Evolutionary conservation across 2,329 filamentous ascomycete species (phyloP).

Genomic region (Pseudopithomyces maydicus): DNA sequence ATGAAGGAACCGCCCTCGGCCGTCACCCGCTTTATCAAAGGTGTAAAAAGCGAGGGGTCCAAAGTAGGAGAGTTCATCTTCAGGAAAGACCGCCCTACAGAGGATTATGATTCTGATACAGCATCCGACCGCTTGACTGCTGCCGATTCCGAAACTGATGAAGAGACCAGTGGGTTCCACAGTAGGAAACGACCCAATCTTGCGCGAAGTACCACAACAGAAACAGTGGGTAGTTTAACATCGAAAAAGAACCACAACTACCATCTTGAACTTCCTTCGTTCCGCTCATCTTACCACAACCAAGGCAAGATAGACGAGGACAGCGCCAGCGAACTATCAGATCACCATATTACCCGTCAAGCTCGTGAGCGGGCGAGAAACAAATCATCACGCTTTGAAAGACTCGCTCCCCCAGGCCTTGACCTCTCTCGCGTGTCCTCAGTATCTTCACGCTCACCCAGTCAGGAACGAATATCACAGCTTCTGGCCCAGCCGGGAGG

Average conservation of each 20-base stretch:
- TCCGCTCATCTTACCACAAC: slow-evolving; percentile 37
- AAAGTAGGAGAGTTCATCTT: slow-evolving; percentile 66
- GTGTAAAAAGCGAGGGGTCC: slow-evolving; percentile 68
- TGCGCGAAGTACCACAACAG: slow-evolving; percentile 37
- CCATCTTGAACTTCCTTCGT: slow-evolving; percentile 42
- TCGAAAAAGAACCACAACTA: slow-evolving; percentile 33
- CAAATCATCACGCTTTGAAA: slow-evolving; percentile 50
- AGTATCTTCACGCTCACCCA: slow-evolving; percentile 21
- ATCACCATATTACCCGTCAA: slow-evolving; percentile 50
- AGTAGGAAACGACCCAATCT: slow-evolving; percentile 28
- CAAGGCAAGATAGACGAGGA: slow-evolving; percentile 34
- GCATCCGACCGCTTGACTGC: slow-evolving; percentile 52
- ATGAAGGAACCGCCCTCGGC: slow-evolving; percentile 55
- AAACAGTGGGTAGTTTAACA: slow-evolving; percentile 24
- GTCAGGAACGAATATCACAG: slow-evolving; percentile 35
- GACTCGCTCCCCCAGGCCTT: slow-evolving; percentile 57
- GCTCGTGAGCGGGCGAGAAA: slow-evolving; percentile 42
- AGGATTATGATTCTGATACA: slow-evolving; percentile 53
- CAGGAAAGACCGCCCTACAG: slow-evolving; percentile 57
- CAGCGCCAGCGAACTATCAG: slow-evolving; percentile 22
- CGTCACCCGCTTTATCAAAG: slow-evolving; percentile 78
- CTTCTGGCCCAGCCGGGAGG: slow-evolving; percentile 39
- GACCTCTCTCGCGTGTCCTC: slow-evolving; percentile 44
- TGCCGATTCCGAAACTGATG: slow-evolving; percentile 37
- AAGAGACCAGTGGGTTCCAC: slow-evolving; percentile 16